Percentiles rank a stretch among this genome's conserved stretches.
Evolutionary conservation across 805 yeast species (phyloP).

Genomic region (Ogataea siamensis): DNA sequence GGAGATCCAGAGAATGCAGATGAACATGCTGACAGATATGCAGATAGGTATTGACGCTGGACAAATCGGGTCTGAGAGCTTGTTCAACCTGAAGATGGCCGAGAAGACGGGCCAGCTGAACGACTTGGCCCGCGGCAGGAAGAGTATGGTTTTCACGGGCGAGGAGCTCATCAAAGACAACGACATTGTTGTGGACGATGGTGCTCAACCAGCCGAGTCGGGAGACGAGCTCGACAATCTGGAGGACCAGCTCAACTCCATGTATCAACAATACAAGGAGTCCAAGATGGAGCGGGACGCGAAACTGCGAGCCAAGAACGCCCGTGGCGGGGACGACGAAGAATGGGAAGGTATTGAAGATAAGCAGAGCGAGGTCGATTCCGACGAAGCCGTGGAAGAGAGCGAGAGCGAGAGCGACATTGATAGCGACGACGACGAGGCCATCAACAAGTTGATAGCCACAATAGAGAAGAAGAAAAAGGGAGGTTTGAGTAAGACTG

Average conservation of each 20-base stretch:
- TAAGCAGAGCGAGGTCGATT: constrained; percentile 29
- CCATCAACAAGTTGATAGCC: constrained; percentile 57
- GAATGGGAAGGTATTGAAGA: constrained; percentile 74
- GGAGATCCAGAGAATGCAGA: constrained; percentile 87
- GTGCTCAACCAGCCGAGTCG: constrained; percentile 30
- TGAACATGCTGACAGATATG: constrained; percentile 91
- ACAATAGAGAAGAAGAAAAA: constrained; percentile 43
- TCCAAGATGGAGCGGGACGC: constrained; percentile 68
- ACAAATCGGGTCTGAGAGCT: constrained; percentile 68
- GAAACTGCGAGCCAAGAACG: constrained; percentile 62
- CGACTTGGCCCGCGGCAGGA: constrained; percentile 74
- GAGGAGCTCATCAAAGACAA: constrained; percentile 54
- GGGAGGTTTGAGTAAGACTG: constrained; percentile 43
- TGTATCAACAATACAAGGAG: constrained; percentile 73
- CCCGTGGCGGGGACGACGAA: constrained; percentile 74
- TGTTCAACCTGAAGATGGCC: constrained; percentile 82
- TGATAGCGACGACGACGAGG: constrained; percentile 72
- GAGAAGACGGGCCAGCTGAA: constrained; percentile 81
- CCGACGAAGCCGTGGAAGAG: constrained; percentile 47
- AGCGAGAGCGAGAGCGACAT: constrained; percentile 41
- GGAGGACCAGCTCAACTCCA: constrained; percentile 77
- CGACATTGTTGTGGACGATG: constrained; percentile 50
- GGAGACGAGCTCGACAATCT: constrained; percentile 63
- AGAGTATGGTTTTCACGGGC: constrained; percentile 55
- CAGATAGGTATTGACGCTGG: constrained; percentile 95